Percentiles rank a stretch among this genome's conserved stretches.
phyloP scores from a whole-genome alignment of 176 grass and related monocot species.

The Lolium rigidum region DNA sequence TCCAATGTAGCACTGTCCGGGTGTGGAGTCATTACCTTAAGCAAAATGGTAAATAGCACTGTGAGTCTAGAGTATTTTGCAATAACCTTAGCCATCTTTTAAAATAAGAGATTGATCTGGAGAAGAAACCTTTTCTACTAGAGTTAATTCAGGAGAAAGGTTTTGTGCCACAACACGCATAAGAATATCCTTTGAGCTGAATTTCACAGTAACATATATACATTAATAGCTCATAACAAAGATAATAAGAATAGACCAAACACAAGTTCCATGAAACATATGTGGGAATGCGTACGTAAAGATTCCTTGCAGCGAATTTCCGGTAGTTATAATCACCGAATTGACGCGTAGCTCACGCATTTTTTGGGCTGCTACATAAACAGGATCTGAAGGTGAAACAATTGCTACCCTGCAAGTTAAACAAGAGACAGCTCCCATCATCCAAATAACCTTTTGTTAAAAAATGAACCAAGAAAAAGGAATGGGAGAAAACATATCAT shows the following conservation, averaged over 20 bases:
- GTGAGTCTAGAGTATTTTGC: slow-evolving; percentile 41
- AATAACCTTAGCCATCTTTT: neutral
- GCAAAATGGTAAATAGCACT: slow-evolving; percentile 34
- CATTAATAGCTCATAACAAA: slow-evolving; percentile 17
- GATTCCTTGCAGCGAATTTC: slow-evolving; percentile 79
- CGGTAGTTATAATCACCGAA: slow-evolving; percentile 77
- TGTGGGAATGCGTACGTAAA: slow-evolving; percentile 70
- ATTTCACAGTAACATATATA: slow-evolving; percentile 43
- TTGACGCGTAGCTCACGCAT: slow-evolving; percentile 85
- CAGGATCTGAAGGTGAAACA: slow-evolving; percentile 90
- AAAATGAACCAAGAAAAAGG: slow-evolving; percentile 2
- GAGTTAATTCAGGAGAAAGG: slow-evolving; percentile 89
- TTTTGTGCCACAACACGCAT: slow-evolving; percentile 94
- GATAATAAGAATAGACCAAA: neutral
- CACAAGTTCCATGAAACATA: slow-evolving; percentile 8
- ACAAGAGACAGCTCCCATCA: slow-evolving; percentile 31
- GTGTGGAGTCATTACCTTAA: slow-evolving; percentile 89
- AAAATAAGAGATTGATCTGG: slow-evolving; percentile 32
- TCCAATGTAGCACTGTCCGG: slow-evolving; percentile 81
- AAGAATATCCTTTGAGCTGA: slow-evolving; percentile 96
- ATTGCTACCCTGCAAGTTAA: slow-evolving; percentile 68
- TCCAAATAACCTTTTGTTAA: slow-evolving; percentile 17
- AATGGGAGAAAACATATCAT: slow-evolving; percentile 29
- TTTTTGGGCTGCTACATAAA: slow-evolving; percentile 78
- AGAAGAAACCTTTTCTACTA: slow-evolving; percentile 89